Conservation (phyloP, 2,329 filamentous ascomycete genomes). For the Apiospora rasikravindrae region DNA sequence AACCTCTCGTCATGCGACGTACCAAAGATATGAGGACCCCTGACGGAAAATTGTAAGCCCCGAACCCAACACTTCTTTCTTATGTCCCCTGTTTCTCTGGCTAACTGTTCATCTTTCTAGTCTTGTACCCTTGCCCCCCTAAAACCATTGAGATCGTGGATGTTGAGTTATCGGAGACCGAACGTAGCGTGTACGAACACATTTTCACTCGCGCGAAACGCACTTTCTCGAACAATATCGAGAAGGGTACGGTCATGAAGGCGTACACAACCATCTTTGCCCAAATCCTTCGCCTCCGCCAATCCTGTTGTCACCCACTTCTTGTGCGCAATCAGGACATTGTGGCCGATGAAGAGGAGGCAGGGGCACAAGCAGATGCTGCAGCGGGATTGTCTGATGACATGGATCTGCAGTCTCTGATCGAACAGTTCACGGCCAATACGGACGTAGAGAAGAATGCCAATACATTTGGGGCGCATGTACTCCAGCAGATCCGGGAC, state of each 20-base stretch:
- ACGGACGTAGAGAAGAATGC: constrained; percentile 67
- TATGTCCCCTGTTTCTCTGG: not conserved
- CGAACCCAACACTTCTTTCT: constrained; percentile 21
- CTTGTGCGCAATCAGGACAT: constrained; percentile 85
- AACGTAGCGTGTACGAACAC: constrained; percentile 90
- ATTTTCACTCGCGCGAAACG: constrained; percentile 84
- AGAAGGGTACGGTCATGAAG: constrained; percentile 91
- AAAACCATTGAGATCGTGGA: constrained; percentile 85
- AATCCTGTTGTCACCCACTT: constrained; percentile 92
- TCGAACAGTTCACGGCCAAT: constrained; percentile 79
- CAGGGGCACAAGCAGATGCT: constrained; percentile 76
- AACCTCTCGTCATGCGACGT: constrained; percentile 90
- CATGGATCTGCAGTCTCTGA: constrained; percentile 89
- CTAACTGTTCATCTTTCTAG: constrained; percentile 32
- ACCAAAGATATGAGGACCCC: constrained; percentile 99
- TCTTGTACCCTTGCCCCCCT: constrained; percentile 78
- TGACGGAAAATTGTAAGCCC: constrained; percentile 59
- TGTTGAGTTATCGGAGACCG: constrained; percentile 82
- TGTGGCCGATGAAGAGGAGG: constrained; percentile 87
- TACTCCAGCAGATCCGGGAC: constrained; percentile 87
- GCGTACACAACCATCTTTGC: constrained; percentile 97
- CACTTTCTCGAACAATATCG: constrained; percentile 84
- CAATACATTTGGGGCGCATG: constrained; percentile 82
- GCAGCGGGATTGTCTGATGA: constrained; percentile 86
- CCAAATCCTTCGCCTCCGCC: constrained; percentile 89